These are phyloP conservation scores for Pythium periplocum DNA, from an alignment of 352 stramenopile genomes.

Conservation along the genomic window DNA sequence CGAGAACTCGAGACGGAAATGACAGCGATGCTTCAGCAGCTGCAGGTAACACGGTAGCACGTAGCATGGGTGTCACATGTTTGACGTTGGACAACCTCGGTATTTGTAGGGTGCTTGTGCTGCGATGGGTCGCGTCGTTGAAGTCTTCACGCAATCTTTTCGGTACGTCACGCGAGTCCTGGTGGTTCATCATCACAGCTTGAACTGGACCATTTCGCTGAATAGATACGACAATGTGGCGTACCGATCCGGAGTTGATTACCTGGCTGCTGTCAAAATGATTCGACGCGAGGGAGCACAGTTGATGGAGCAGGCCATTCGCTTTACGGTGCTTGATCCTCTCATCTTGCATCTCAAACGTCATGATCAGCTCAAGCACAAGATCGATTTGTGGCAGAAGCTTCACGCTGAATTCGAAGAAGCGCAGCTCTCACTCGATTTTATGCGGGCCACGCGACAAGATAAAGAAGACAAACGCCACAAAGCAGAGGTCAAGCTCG, in stretches of 20 bases:
- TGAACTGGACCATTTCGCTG: not conserved
- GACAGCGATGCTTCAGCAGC: constrained; percentile 44
- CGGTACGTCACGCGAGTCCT: constrained; percentile 15
- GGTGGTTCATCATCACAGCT: constrained; percentile 1
- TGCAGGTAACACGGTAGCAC: constrained; percentile 28
- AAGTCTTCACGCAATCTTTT: constrained; percentile 51
- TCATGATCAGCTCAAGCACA: constrained; percentile 34
- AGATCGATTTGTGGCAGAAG: constrained; percentile 28
- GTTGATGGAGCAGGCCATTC: constrained; percentile 69
- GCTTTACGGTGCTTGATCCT: constrained; percentile 71
- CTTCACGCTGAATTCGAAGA: constrained; percentile 25
- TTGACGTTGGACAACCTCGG: not conserved
- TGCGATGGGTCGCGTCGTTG: constrained; percentile 43
- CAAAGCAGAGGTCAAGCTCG: constrained; percentile 28
- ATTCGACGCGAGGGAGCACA: constrained; percentile 54
- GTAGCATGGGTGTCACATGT: not conserved
- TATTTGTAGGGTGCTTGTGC: constrained; percentile 27
- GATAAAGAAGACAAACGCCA: constrained; percentile 34
- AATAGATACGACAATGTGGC: constrained; percentile 22
- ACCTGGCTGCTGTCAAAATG: constrained; percentile 39
- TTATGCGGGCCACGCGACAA: constrained; percentile 25
- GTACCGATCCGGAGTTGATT: constrained; percentile 36
- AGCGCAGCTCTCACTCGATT: constrained; percentile 20
- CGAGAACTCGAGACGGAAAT: constrained; percentile 40
- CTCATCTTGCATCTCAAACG: constrained; percentile 44